Conservation (phyloP, 345 rosid species). For the Garcia nutans region DNA sequence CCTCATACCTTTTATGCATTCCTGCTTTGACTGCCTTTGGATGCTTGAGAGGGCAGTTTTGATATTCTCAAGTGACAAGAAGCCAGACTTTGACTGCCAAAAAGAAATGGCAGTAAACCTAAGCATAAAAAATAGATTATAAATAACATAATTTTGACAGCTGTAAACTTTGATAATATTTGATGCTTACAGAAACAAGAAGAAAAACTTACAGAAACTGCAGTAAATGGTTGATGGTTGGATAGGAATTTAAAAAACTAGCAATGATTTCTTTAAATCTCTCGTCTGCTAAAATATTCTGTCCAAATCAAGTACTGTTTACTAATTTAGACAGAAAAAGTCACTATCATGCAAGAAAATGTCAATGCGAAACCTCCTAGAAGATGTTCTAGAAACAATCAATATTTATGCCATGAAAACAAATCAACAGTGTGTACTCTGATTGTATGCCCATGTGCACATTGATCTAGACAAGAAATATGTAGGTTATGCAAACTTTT, state of each 20-base stretch:
- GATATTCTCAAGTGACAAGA: constrained; percentile 74
- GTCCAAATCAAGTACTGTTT: constrained; percentile 39
- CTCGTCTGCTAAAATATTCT: constrained; percentile 62
- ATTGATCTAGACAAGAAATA: not conserved
- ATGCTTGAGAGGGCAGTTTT: constrained; percentile 61
- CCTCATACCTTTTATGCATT: constrained; percentile 63
- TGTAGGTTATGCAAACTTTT: not conserved
- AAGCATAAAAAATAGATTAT: constrained; percentile 27
- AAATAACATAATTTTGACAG: constrained; percentile 13
- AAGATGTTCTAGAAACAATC: not conserved
- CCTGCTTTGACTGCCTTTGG: constrained; percentile 77
- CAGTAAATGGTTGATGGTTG: constrained; percentile 57
- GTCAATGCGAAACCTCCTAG: not conserved
- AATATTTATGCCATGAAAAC: not conserved
- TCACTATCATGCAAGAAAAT: not conserved
- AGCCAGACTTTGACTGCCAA: constrained; percentile 61
- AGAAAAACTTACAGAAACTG: constrained; percentile 68
- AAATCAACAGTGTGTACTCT: not conserved
- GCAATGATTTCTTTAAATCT: constrained; percentile 62
- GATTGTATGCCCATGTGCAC: not conserved
- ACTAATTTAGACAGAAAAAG: not conserved
- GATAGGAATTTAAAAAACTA: constrained; percentile 44
- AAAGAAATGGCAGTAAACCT: constrained; percentile 71
- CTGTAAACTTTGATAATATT: constrained; percentile 19
- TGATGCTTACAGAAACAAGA: constrained; percentile 5